Evolutionary conservation across 2,329 filamentous ascomycete genomes (phyloP).

Genomic region (Neonectria ditissima): DNA sequence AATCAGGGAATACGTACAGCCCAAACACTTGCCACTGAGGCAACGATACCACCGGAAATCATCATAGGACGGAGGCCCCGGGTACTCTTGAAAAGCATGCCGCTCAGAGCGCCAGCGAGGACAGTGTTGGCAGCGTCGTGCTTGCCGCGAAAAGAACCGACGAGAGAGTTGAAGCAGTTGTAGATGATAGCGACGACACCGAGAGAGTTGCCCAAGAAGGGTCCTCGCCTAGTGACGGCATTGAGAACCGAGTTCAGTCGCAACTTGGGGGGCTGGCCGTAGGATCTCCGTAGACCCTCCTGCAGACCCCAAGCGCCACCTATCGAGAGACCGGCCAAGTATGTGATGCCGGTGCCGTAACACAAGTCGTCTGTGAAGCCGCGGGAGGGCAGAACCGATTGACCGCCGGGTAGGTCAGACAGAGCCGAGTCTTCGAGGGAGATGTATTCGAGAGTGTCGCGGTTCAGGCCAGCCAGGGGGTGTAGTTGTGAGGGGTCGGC

Average conservation of each 20-base stretch:
- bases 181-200: constrained; percentile 97
- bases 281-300: constrained; percentile 87
- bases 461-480: constrained; percentile 91
- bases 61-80: constrained; percentile 90
- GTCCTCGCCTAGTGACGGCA: constrained; percentile 90
- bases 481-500: constrained; percentile 91
- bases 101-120: constrained; percentile 84
- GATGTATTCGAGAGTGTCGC: constrained; percentile 94
- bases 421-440: constrained; percentile 92
- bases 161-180: constrained; percentile 89
- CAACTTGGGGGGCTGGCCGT: constrained; percentile 84
- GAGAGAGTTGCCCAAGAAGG: constrained; percentile 95
- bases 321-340: constrained; percentile 84
- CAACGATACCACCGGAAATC: constrained; percentile 92
- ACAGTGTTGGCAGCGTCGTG: constrained; percentile 94
- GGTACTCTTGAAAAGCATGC: constrained; percentile 97
- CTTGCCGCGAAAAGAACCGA: constrained; percentile 83
- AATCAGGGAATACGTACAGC: constrained; percentile 72
- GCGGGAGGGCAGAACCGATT: constrained; percentile 90
- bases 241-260: constrained; percentile 95
- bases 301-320: constrained; percentile 94
- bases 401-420: constrained; percentile 85
- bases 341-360: constrained; percentile 96
- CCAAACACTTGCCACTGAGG: constrained; percentile 86
- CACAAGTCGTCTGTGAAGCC: constrained; percentile 99